phyloP scores from a whole-genome alignment of 129 eudicot genomes.

The Scalesia atractyloides region DNA sequence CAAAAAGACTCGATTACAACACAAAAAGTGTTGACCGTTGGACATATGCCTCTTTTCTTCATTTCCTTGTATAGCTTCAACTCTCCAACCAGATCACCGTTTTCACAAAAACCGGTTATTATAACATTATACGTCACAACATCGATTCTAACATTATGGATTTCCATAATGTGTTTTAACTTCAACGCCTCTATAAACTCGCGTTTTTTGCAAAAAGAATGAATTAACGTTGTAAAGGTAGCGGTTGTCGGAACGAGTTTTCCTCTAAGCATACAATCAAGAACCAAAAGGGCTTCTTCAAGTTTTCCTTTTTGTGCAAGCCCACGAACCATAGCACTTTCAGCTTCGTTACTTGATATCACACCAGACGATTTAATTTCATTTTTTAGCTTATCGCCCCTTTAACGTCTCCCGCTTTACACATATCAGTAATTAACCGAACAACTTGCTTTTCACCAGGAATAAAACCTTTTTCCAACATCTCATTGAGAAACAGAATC shows the following conservation, averaged over 20 bases:
- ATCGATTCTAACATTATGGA: constrained; percentile 58
- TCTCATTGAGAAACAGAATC: constrained; percentile 49
- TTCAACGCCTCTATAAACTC: constrained; percentile 55
- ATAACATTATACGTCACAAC: constrained; percentile 74
- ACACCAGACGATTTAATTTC: constrained; percentile 57
- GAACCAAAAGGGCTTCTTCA: constrained; percentile 69
- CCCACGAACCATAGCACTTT: constrained; percentile 85
- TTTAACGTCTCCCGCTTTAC: constrained; percentile 57
- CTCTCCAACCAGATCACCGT: constrained; percentile 50
- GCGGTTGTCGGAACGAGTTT: constrained; percentile 66
- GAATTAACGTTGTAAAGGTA: constrained; percentile 82
- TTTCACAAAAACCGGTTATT: constrained; percentile 58
- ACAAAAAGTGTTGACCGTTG: constrained; percentile 56
- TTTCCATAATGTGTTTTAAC: constrained; percentile 59
- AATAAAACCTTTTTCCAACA: constrained; percentile 58
- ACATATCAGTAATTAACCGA: constrained; percentile 61
- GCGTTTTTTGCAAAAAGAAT: constrained; percentile 62
- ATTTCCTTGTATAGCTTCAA: constrained; percentile 74
- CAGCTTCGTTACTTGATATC: constrained; percentile 49
- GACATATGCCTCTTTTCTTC: constrained; percentile 63
- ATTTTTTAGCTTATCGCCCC: constrained; percentile 61
- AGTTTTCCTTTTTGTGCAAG: constrained; percentile 61
- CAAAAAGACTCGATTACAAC: constrained; percentile 48
- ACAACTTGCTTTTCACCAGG: constrained; percentile 60
- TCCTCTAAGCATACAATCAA: constrained; percentile 65